These are phyloP conservation scores for Hirschfeldia incana DNA, from an alignment of 345 rosid genomes.

Conservation along the genomic window DNA sequence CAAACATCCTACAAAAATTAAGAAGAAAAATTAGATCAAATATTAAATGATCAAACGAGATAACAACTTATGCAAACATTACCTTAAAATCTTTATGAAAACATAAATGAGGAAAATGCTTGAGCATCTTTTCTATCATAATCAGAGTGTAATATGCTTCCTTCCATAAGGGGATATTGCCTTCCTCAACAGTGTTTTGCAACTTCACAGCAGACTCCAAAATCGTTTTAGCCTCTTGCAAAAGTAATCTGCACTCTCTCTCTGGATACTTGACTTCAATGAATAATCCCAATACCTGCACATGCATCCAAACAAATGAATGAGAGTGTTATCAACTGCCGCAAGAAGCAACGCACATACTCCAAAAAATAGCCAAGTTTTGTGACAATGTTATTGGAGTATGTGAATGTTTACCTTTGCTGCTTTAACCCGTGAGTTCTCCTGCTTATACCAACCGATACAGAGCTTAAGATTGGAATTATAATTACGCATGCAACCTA, in stretches of 20 bases:
- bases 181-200: conserved; percentile 45
- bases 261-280: conserved; percentile 57
- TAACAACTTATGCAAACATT: not conserved
- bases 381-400: not conserved
- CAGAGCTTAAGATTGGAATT: conserved; percentile 45
- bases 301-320: conserved; percentile 8
- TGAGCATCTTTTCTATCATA: conserved; percentile 78
- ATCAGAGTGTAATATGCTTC: conserved; percentile 77
- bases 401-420: conserved; percentile 62
- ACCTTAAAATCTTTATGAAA: conserved; percentile 59
- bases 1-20: conserved; percentile 51
- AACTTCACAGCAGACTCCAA: conserved; percentile 49
- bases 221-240: conserved; percentile 45
- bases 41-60: not conserved
- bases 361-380: not conserved
- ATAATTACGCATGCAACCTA: conserved; percentile 46
- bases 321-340: not conserved
- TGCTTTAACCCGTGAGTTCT: conserved; percentile 53
- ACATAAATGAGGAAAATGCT: conserved; percentile 43
- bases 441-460: conserved; percentile 63
- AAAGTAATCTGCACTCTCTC: conserved; percentile 41
- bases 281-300: conserved; percentile 75
- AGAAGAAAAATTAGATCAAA: not conserved
- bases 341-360: not conserved
- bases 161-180: conserved; percentile 59